phyloP scores from a whole-genome alignment of 257 asterid species.

The Mitragyna speciosa region DNA sequence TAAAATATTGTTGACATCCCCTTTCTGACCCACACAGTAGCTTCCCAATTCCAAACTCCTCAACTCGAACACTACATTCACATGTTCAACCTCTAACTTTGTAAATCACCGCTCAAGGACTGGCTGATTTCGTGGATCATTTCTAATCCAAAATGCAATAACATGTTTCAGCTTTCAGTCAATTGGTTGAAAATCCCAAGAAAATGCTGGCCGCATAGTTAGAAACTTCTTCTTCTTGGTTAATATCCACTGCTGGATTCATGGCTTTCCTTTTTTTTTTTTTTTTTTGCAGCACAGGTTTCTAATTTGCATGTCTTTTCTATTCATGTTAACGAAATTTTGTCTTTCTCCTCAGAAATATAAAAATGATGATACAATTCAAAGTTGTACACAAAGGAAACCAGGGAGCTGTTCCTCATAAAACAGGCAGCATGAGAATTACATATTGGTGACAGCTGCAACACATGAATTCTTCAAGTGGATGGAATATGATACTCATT shows the following conservation, averaged over 20 bases:
- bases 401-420: background rate
- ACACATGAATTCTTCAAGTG: slow-evolving; percentile 2
- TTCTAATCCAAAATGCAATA: background rate
- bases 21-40: background rate
- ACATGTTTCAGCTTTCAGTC: background rate
- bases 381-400: background rate
- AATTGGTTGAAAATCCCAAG: background rate
- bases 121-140: background rate
- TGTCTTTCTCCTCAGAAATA: background rate
- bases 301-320: background rate
- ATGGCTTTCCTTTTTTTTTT: background rate
- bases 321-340: background rate
- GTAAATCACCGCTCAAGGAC: background rate
- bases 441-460: background rate
- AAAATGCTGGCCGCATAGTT: background rate
- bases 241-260: background rate
- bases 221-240: background rate
- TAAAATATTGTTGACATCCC: background rate
- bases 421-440: background rate
- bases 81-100: background rate
- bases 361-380: background rate
- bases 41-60: background rate
- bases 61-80: background rate
- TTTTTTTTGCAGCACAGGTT: background rate
- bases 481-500: background rate